Evolutionary conservation across 345 rosid species (phyloP).

Genomic region (Cardamine occulta): DNA sequence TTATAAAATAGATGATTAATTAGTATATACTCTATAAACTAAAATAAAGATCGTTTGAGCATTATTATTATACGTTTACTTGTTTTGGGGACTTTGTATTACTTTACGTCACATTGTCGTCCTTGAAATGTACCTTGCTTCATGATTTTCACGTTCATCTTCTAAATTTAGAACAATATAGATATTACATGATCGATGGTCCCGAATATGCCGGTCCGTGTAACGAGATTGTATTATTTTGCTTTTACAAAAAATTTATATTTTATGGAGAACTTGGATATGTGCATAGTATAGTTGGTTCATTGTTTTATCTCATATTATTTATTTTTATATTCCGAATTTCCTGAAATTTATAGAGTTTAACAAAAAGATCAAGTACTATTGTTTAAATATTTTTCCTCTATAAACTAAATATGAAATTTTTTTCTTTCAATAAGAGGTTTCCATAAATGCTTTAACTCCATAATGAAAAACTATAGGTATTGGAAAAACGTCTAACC

Average conservation of each 20-base stretch:
- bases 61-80: conserved; percentile 11
- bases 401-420: background rate
- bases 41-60: conserved; percentile 13
- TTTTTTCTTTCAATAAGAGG: background rate
- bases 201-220: conserved; percentile 37
- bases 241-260: background rate
- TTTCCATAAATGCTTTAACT: background rate
- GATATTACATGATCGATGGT: conserved; percentile 19
- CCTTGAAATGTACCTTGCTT: conserved; percentile 27
- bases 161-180: conserved; percentile 28
- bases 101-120: conserved; percentile 33
- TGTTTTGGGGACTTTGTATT: conserved; percentile 16
- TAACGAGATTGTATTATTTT: conserved; percentile 19
- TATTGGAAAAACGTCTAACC: background rate
- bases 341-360: background rate
- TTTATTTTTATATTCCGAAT: background rate
- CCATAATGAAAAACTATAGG: background rate
- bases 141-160: conserved; percentile 35
- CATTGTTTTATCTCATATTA: background rate
- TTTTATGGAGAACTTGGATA: background rate
- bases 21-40: background rate
- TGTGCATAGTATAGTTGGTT: background rate
- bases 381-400: background rate
- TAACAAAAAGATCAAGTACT: background rate
- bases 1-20: background rate